Conservation (phyloP, 2,329 filamentous ascomycete genomes). For the Fusarium anguioides region DNA sequence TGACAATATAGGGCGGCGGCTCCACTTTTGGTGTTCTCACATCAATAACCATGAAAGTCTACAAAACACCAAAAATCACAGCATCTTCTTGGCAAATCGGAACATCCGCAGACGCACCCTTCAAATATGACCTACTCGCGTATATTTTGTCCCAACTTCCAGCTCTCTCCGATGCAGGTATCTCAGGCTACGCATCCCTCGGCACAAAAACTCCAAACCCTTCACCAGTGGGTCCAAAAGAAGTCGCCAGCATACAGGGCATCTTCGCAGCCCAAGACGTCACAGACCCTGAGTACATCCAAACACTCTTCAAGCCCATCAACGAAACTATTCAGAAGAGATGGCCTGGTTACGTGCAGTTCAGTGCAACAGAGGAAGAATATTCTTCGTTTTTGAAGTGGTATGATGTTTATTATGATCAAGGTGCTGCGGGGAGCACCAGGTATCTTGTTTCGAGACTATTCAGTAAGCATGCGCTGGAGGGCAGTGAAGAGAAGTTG, state of each 20-base stretch:
- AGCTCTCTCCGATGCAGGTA: conserved; percentile 59
- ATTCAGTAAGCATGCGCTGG: conserved; percentile 53
- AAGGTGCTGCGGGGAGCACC: conserved; percentile 50
- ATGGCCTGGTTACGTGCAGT: conserved; percentile 47
- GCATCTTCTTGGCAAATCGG: conserved; percentile 39
- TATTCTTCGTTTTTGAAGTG: conserved; percentile 54
- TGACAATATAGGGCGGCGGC: conserved; percentile 60
- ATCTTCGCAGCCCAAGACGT: conserved; percentile 52
- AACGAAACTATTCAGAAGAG: conserved; percentile 53
- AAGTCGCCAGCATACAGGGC: conserved; percentile 52
- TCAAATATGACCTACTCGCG: conserved; percentile 60
- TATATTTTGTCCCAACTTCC: conserved; percentile 61
- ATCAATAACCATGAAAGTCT: conserved; percentile 65
- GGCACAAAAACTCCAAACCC: conserved; percentile 52
- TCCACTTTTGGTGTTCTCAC: conserved; percentile 71
- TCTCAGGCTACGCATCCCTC: conserved; percentile 62
- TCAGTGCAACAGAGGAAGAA: conserved; percentile 22
- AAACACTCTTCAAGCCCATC: conserved; percentile 49
- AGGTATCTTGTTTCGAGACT: conserved; percentile 57
- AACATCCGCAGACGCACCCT: conserved; percentile 44
- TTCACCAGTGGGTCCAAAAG: conserved; percentile 47
- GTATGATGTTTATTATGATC: conserved; percentile 53
- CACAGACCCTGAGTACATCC: conserved; percentile 42
- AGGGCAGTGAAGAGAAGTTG: conserved; percentile 39
- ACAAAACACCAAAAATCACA: conserved; percentile 55